A percentile compares a stretch with the other conserved stretches of the same genome.
Conservation (phyloP, 2,329 filamentous ascomycete species). For the Didymella sp. region DNA sequence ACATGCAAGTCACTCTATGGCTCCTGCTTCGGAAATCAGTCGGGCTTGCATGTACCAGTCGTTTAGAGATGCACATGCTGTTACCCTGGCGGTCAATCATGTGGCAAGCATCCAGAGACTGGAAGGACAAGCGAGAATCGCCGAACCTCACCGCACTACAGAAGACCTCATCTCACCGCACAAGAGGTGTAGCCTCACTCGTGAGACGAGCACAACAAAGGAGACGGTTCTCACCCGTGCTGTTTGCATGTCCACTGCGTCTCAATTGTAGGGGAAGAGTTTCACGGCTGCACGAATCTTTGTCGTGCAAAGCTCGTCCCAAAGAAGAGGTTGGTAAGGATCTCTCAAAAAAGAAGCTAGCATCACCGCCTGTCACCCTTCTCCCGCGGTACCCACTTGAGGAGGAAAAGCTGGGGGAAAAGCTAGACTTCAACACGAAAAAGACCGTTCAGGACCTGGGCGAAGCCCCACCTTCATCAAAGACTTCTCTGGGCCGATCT, state of each 20-base stretch:
- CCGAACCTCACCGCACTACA: conserved; percentile 19
- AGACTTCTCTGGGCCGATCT: conserved; percentile 3
- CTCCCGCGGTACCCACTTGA: conserved; percentile 21
- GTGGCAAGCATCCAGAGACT: conserved; percentile 16
- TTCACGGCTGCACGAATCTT: not conserved
- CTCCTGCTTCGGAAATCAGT: conserved; percentile 15
- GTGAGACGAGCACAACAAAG: not conserved
- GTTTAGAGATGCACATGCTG: conserved; percentile 17
- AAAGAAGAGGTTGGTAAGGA: conserved; percentile 6
- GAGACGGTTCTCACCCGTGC: not conserved
- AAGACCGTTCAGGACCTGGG: conserved; percentile 10
- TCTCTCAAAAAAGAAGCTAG: conserved; percentile 14
- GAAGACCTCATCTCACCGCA: conserved; percentile 14
- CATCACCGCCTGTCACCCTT: conserved; percentile 19
- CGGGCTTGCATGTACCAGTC: conserved; percentile 15
- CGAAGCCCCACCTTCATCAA: conserved; percentile 12
- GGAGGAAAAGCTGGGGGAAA: conserved; percentile 22
- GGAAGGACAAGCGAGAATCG: conserved; percentile 20
- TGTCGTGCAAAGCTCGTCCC: not conserved
- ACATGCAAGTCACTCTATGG: conserved; percentile 15
- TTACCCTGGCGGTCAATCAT: conserved; percentile 18
- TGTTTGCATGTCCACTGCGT: no score
- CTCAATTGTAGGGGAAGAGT: not conserved
- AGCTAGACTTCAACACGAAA: conserved; percentile 17
- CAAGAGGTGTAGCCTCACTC: conserved; percentile 8